Conservation (phyloP, 1,284 basidiomycete species). For the Taiwanofungus camphoratus region DNA sequence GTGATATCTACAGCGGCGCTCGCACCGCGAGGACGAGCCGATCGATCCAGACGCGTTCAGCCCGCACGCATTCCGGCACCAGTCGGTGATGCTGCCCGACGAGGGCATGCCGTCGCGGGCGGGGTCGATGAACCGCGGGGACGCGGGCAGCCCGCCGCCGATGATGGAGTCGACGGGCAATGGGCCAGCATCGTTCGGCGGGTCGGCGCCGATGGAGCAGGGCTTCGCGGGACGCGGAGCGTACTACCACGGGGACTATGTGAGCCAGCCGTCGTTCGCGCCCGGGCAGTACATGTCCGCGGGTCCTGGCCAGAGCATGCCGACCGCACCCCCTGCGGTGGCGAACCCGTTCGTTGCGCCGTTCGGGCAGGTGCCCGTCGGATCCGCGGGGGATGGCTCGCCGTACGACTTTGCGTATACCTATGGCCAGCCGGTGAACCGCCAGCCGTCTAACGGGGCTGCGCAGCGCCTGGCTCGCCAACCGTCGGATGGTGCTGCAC, state of each 20-base stretch:
- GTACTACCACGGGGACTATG: conserved; percentile 21
- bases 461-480: conserved; percentile 13
- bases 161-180: conserved; percentile 29
- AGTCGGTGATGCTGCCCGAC: conserved; percentile 52
- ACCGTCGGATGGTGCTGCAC: conserved; percentile 4
- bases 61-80: conserved; percentile 47
- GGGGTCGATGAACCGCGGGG: conserved; percentile 6
- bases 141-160: conserved; percentile 16
- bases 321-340: conserved; percentile 18
- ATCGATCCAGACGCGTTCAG: conserved; percentile 44
- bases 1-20: conserved; percentile 36
- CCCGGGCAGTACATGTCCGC: conserved; percentile 22
- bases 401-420: conserved; percentile 24
- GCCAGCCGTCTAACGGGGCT: conserved; percentile 21
- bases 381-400: conserved; percentile 25
- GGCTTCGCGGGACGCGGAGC: conserved; percentile 7
- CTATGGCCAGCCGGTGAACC: conserved; percentile 7
- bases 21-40: conserved; percentile 33
- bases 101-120: conserved; percentile 29
- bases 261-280: conserved; percentile 19
- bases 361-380: conserved; percentile 28
- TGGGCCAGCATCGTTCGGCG: conserved; percentile 9
- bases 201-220: conserved; percentile 10
- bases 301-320: conserved; percentile 13
- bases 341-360: conserved; percentile 32